phyloP scores from a whole-genome alignment of 2,329 filamentous ascomycete species.

The Sporothrix brasiliensis region DNA sequence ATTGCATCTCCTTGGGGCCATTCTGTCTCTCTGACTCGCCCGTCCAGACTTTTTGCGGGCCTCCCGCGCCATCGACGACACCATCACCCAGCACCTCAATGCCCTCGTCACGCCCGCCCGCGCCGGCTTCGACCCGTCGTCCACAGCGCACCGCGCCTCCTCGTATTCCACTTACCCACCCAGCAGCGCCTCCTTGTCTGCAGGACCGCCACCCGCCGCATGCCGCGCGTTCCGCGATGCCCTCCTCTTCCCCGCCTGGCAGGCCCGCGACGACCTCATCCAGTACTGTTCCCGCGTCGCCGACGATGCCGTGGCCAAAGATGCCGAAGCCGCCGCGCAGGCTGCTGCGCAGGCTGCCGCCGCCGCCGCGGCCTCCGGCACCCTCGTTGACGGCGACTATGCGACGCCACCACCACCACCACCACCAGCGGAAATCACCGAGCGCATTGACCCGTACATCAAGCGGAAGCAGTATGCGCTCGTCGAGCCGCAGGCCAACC shows the following conservation, averaged over 20 bases:
- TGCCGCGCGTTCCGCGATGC: conserved; percentile 75
- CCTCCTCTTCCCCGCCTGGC: conserved; percentile 87
- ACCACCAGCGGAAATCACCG: conserved; percentile 65
- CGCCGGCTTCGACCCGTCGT: conserved; percentile 75
- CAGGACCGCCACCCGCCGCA: conserved; percentile 60
- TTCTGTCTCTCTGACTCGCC: background rate
- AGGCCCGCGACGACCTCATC: conserved; percentile 76
- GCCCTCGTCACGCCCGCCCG: conserved; percentile 76
- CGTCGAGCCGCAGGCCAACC: conserved; percentile 76
- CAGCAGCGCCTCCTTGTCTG: conserved; percentile 57
- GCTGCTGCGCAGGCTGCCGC: background rate
- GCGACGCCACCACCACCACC: background rate
- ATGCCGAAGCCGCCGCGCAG: conserved; percentile 55
- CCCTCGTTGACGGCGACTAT: background rate
- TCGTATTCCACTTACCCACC: conserved; percentile 58
- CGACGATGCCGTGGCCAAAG: conserved; percentile 51
- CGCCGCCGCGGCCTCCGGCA: background rate
- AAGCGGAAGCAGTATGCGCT: conserved; percentile 77
- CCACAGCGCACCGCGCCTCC: conserved; percentile 66
- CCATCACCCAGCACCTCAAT: conserved; percentile 91
- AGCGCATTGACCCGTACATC: conserved; percentile 90
- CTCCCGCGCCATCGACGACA: conserved; percentile 89
- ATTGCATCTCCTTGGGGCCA: background rate
- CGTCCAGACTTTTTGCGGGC: conserved; percentile 81
- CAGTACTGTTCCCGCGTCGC: conserved; percentile 89